Evolutionary conservation across 768 basidiomycete genomes (phyloP).

Genomic region (Naganishia friedmannii): DNA sequence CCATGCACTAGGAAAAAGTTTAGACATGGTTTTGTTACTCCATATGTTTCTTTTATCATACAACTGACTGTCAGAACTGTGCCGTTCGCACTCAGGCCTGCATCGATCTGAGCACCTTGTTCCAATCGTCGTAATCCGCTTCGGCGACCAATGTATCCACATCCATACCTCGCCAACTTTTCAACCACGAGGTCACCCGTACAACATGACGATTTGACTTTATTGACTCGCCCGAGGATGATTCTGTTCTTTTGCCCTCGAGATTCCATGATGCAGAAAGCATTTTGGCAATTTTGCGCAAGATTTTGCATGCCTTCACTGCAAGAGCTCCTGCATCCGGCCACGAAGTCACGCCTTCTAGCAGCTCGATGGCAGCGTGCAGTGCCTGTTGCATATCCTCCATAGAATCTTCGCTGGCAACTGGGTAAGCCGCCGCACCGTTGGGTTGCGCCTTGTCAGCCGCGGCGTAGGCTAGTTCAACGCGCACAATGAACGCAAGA

Average conservation of each 20-base stretch:
- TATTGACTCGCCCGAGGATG: not conserved
- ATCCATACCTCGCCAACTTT: constrained; percentile 33
- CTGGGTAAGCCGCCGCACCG: not conserved
- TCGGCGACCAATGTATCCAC: constrained; percentile 39
- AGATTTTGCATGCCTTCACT: constrained; percentile 34
- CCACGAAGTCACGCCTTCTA: constrained; percentile 36
- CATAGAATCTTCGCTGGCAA: not conserved
- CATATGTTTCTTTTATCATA: not conserved
- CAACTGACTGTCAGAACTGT: not conserved
- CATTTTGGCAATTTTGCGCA: constrained; percentile 36
- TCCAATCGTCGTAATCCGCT: constrained; percentile 39
- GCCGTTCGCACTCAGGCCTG: not conserved
- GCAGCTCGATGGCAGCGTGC: constrained; percentile 33
- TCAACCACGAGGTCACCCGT: constrained; percentile 35
- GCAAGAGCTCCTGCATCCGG: constrained; percentile 30
- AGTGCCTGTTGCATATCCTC: constrained; percentile 35
- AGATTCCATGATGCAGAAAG: constrained; percentile 13
- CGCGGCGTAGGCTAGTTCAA: constrained; percentile 28
- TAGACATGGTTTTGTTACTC: not conserved
- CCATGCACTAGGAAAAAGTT: not conserved
- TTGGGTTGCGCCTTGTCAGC: constrained; percentile 19
- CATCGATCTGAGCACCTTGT: constrained; percentile 15
- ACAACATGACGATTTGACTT: not conserved
- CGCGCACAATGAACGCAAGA: constrained; percentile 38
- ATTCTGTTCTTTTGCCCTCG: not conserved